Evolutionary conservation across 257 asterid genomes (phyloP).

Genomic region (Solanum neorickii): DNA sequence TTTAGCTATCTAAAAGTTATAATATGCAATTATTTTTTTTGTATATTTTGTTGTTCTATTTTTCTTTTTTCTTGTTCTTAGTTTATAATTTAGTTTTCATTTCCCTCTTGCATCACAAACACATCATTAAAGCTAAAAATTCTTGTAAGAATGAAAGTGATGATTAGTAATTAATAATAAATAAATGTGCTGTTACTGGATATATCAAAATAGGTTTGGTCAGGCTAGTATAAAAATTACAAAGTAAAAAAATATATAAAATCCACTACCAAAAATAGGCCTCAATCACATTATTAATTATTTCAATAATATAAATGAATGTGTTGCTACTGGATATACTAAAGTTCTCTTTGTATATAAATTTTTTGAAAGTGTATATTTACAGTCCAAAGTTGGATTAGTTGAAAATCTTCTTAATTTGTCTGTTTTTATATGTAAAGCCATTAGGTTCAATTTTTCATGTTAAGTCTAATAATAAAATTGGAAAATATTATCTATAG

Average conservation of each 20-base stretch:
- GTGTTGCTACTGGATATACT: no score
- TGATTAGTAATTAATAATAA: not conserved
- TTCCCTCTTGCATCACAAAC: not conserved
- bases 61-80: no score
- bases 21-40: no score
- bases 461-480: not conserved
- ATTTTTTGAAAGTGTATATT: not conserved
- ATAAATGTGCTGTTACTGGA: not conserved
- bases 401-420: not conserved
- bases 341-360: not conserved
- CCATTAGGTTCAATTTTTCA: no score
- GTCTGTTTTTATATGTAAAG: not conserved
- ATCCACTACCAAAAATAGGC: not conserved
- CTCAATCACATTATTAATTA: not conserved
- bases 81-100: not conserved
- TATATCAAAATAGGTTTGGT: not conserved
- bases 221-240: not conserved
- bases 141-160: not conserved
- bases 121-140: not conserved
- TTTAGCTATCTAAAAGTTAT: no score
- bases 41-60: not conserved
- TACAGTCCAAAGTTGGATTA: not conserved
- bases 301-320: not conserved
- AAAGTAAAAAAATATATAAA: not conserved
- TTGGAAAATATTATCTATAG: not conserved